Evolutionary conservation across 306 rosid species (phyloP).

Genomic region (Prunus dulcis): DNA sequence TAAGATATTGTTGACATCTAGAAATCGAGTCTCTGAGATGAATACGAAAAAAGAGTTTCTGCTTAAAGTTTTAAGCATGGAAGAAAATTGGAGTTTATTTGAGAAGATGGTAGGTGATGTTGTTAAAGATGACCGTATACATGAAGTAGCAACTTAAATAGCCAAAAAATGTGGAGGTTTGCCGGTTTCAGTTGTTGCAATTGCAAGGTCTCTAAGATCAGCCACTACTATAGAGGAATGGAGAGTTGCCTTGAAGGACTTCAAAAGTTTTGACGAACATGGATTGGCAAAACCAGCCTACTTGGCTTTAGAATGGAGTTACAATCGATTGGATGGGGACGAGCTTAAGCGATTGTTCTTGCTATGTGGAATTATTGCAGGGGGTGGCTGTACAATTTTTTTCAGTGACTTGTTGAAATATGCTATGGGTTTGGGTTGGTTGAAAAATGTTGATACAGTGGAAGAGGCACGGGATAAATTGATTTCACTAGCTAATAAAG

Average conservation of each 20-base stretch:
- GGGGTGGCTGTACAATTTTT: neutral
- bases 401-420: conserved; percentile 35
- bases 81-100: conserved; percentile 35
- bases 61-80: neutral
- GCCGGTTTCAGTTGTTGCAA: neutral
- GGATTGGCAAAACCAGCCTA: neutral
- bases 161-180: conserved; percentile 2
- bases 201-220: neutral
- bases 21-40: conserved; percentile 21
- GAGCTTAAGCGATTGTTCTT: conserved; percentile 24
- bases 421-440: conserved; percentile 21
- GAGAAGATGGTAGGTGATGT: neutral
- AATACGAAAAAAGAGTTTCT: conserved; percentile 1
- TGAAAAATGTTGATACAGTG: conserved; percentile 8
- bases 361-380: conserved; percentile 19
- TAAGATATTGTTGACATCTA: conserved; percentile 28
- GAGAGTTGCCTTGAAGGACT: neutral
- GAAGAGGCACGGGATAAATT: neutral
- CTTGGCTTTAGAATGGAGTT: conserved; percentile 22
- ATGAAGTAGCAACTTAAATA: neutral
- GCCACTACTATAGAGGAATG: neutral
- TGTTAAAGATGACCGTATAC: neutral
- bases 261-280: neutral
- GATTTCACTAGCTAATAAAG: neutral
- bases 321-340: neutral